Evolutionary conservation across 2,329 filamentous ascomycete species (phyloP).

Genomic region (Alternaria solani): DNA sequence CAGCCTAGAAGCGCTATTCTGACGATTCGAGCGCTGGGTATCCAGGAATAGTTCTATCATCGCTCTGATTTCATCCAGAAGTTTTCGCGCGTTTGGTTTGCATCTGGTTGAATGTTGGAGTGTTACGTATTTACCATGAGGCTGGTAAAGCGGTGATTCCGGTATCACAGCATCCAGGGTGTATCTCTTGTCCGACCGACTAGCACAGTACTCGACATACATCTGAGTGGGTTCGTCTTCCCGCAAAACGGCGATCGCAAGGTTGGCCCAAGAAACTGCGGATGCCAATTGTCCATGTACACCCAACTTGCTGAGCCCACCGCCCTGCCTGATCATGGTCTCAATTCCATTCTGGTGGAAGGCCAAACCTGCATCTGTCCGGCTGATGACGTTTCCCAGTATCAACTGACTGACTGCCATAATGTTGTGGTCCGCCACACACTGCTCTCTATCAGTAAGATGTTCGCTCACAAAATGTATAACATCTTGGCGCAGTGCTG

Average conservation of each 20-base stretch:
- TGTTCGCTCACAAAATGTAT: conserved; percentile 43
- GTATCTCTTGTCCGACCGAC: conserved; percentile 24
- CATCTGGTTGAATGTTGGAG: conserved; percentile 33
- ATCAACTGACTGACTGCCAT: conserved; percentile 50
- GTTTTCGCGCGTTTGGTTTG: conserved; percentile 21
- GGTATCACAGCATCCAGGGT: conserved; percentile 35
- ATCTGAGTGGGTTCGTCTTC: conserved; percentile 36
- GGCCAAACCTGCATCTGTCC: conserved; percentile 27
- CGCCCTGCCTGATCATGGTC: conserved; percentile 45
- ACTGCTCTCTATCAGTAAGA: conserved; percentile 30
- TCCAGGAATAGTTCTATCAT: conserved; percentile 45
- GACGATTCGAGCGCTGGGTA: conserved; percentile 27
- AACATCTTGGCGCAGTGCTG: conserved; percentile 45
- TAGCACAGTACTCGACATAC: conserved; percentile 39
- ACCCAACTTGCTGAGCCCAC: conserved; percentile 43
- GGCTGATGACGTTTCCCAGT: conserved; percentile 42
- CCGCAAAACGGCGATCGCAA: conserved; percentile 44
- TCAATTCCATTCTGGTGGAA: conserved; percentile 43
- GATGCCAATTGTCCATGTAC: conserved; percentile 43
- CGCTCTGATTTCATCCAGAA: conserved; percentile 38
- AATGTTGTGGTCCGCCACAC: conserved; percentile 46
- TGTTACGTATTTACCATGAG: conserved; percentile 38
- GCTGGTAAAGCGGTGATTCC: conserved; percentile 49
- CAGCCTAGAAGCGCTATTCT: conserved; percentile 20
- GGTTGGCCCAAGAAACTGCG: conserved; percentile 42